Percentiles rank a stretch among this genome's conserved stretches.
phyloP scores from a whole-genome alignment of 2,329 filamentous ascomycete genomes.

The Trichoderma koningiopsis region DNA sequence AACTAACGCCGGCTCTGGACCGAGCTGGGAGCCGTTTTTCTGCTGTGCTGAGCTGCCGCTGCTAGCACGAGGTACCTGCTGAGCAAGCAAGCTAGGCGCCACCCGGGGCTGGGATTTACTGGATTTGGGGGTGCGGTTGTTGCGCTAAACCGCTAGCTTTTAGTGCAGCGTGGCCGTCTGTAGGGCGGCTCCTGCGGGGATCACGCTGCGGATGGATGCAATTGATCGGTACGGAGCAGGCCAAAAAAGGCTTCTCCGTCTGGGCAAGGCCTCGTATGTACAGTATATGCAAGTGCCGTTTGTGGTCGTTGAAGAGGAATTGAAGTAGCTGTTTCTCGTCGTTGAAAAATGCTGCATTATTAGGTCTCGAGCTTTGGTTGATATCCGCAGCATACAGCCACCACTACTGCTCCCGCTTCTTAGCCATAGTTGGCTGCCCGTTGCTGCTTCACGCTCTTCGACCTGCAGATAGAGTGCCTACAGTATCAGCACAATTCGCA shows the following conservation, averaged over 20 bases:
- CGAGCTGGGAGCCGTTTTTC: constrained; percentile 16
- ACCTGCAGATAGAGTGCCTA: not conserved
- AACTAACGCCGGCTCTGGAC: constrained; percentile 23
- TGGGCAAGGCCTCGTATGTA: not conserved
- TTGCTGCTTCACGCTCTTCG: not conserved
- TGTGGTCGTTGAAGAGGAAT: too few species aligned
- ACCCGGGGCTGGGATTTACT: constrained; percentile 17
- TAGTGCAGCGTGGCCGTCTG: constrained; percentile 17
- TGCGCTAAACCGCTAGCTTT: constrained; percentile 23
- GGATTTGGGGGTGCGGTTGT: constrained; percentile 23
- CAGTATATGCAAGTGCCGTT: not conserved
- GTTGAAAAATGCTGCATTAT: not conserved
- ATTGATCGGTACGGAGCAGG: not conserved
- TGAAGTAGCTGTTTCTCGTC: not conserved
- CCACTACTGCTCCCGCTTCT: too few species aligned
- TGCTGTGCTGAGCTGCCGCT: constrained; percentile 9
- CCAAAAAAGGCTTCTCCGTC: not conserved
- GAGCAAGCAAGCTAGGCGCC: constrained; percentile 20
- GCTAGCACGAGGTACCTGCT: constrained; percentile 15
- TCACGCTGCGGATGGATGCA: not conserved
- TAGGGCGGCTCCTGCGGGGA: constrained; percentile 17
- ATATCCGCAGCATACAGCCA: too few species aligned
- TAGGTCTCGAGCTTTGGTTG: not conserved
- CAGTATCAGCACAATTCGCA: not conserved
- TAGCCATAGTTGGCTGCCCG: too few species aligned